Evolutionary conservation across 768 basidiomycete genomes (phyloP).

Genomic region (Asterophora parasitica): DNA sequence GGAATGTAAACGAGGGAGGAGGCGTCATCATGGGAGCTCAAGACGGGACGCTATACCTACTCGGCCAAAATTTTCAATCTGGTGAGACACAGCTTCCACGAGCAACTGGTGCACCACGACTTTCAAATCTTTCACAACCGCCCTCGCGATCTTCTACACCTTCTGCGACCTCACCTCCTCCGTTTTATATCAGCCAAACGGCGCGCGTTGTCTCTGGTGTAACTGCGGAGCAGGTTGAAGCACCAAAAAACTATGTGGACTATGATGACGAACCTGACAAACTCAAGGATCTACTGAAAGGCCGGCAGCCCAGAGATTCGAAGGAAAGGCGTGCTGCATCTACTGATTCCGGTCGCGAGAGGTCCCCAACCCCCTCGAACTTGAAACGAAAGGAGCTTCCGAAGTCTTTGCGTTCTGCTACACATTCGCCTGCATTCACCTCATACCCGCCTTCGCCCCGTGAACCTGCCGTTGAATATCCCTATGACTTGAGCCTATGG

Average conservation of each 20-base stretch:
- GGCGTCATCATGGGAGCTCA: constrained; percentile 34
- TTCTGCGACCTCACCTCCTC: constrained; percentile 38
- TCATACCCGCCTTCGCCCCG: constrained; percentile 36
- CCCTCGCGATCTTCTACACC: constrained; percentile 34
- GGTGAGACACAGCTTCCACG: constrained; percentile 15
- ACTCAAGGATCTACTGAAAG: constrained; percentile 69
- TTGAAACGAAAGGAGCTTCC: constrained; percentile 30
- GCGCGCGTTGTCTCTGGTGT: constrained; percentile 69
- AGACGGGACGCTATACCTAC: constrained; percentile 41
- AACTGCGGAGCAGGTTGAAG: constrained; percentile 66
- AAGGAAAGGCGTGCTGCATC: constrained; percentile 6
- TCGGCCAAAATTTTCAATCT: constrained; percentile 21
- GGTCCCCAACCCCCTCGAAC: constrained; percentile 18
- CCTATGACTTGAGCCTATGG: constrained; percentile 26
- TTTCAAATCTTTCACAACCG: constrained; percentile 19
- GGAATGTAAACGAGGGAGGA: constrained; percentile 10
- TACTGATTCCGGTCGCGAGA: constrained; percentile 1
- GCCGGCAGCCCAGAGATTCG: constrained; percentile 39
- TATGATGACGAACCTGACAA: constrained; percentile 78
- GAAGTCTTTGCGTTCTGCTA: constrained; percentile 41
- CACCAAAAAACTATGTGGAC: constrained; percentile 75
- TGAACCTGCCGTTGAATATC: constrained; percentile 20
- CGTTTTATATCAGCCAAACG: constrained; percentile 51
- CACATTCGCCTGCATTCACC: constrained; percentile 36
- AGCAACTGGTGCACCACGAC: constrained; percentile 17